Conservation (phyloP, 192 early-diverging fungal genomes). For the Podila epicladia region DNA sequence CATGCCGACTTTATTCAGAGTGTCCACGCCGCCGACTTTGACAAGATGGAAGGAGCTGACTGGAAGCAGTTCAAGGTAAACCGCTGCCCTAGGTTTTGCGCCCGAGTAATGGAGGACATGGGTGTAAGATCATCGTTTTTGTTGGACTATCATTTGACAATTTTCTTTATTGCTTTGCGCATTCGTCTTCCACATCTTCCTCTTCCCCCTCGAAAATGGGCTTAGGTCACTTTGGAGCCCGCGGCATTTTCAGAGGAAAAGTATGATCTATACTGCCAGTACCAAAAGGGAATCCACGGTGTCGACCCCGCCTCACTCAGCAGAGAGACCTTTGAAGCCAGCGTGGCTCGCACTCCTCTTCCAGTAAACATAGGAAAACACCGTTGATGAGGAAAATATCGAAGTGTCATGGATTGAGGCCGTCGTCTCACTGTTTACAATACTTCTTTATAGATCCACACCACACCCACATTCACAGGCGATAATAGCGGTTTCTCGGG, state of each 20-base stretch:
- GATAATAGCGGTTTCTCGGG: conserved; percentile 39
- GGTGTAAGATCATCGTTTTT: too few relatives aligned
- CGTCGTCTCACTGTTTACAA: too few relatives aligned
- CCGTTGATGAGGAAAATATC: neutral
- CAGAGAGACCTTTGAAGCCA: conserved; percentile 66
- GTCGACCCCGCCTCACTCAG: conserved; percentile 68
- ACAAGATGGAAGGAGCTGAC: conserved; percentile 10
- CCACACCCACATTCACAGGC: neutral
- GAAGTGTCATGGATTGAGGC: neutral
- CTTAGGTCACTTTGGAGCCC: conserved; percentile 67
- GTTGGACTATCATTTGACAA: neutral
- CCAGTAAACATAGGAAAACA: conserved; percentile 24
- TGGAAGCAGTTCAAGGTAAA: conserved; percentile 43
- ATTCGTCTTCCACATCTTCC: too few relatives aligned
- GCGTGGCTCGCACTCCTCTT: conserved; percentile 81
- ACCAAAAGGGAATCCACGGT: conserved; percentile 83
- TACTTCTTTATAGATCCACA: conserved; percentile 16
- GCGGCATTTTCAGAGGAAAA: conserved; percentile 78
- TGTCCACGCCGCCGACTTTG: conserved; percentile 28
- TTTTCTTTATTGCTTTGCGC: neutral
- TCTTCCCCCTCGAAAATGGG: neutral
- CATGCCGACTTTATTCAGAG: conserved; percentile 37
- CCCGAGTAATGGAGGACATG: neutral
- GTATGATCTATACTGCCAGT: conserved; percentile 81
- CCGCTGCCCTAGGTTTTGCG: neutral